Evolutionary conservation across 2,329 filamentous ascomycete species (phyloP).

Genomic region (Chrysoporthe deuterocubensis): DNA sequence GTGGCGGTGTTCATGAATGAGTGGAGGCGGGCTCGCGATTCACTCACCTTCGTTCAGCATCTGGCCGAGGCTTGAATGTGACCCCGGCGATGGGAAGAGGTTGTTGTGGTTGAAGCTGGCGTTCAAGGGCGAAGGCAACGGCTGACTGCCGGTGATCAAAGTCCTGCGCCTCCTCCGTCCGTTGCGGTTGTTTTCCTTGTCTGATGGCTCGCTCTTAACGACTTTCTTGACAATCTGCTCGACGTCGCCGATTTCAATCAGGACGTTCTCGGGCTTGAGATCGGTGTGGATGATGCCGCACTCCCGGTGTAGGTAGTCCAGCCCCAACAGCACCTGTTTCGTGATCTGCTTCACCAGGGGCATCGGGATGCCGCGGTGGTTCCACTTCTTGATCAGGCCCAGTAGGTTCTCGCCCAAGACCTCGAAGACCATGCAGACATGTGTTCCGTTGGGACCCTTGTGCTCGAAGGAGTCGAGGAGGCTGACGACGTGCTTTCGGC

Average conservation of each 20-base stretch:
- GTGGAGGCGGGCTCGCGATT: not conserved
- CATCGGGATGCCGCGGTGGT: constrained; percentile 96
- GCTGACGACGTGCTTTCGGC: constrained; percentile 93
- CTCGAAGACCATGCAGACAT: constrained; percentile 99
- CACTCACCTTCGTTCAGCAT: constrained; percentile 77
- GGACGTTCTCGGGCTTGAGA: constrained; percentile 94
- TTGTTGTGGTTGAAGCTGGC: constrained; percentile 84
- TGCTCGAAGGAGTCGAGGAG: constrained; percentile 97
- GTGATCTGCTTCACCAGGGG: constrained; percentile 97
- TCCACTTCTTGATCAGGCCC: constrained; percentile 97
- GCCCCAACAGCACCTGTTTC: constrained; percentile 91
- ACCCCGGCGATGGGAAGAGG: constrained; percentile 65
- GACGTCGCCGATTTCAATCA: constrained; percentile 98
- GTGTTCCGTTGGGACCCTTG: constrained; percentile 92
- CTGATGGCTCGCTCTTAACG: constrained; percentile 76
- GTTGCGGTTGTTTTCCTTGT: constrained; percentile 90
- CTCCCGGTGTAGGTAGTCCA: constrained; percentile 96
- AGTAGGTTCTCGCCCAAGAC: constrained; percentile 94
- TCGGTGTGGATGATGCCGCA: constrained; percentile 99
- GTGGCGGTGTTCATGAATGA: not conserved
- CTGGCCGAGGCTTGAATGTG: constrained; percentile 79
- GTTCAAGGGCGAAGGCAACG: constrained; percentile 91
- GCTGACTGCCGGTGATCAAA: constrained; percentile 95
- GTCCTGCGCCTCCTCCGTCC: constrained; percentile 87
- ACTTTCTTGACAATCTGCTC: constrained; percentile 98